Conservation (phyloP, 2,329 filamentous ascomycete species). For the Lecanicillium sp. region DNA sequence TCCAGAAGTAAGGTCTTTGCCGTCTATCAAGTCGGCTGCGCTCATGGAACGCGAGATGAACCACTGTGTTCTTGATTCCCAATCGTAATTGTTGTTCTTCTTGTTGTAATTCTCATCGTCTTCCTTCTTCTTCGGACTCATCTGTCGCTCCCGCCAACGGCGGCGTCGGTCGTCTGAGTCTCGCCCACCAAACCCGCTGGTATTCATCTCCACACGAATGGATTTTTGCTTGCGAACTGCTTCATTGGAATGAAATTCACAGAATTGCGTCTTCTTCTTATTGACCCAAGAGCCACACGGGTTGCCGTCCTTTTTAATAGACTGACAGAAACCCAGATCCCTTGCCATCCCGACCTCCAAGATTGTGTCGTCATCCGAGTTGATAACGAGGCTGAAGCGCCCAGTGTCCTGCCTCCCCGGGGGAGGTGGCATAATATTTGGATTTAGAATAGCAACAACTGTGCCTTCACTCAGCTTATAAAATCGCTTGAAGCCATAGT, state of each 20-base stretch:
- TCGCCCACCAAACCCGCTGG: conserved; percentile 42
- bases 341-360: conserved; percentile 79
- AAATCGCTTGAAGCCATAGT: conserved; percentile 80
- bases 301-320: conserved; percentile 74
- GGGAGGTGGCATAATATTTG: conserved; percentile 80
- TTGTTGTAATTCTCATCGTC: conserved; percentile 15
- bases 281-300: conserved; percentile 81
- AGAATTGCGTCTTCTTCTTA: conserved; percentile 77
- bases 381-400: conserved; percentile 76
- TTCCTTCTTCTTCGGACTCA: too few species aligned
- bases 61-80: conserved; percentile 47
- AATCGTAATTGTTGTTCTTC: conserved; percentile 43
- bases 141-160: conserved; percentile 15
- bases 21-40: conserved; percentile 57
- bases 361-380: conserved; percentile 78
- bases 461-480: conserved; percentile 94
- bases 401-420: conserved; percentile 68
- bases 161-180: conserved; percentile 15
- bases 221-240: conserved; percentile 61
- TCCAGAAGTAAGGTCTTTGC: conserved; percentile 47
- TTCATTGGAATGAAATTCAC: conserved; percentile 84
- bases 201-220: conserved; percentile 71
- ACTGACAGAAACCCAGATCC: conserved; percentile 84
- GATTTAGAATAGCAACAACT: conserved; percentile 85
- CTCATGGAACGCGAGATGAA: conserved; percentile 44